Percentiles rank a stretch among this genome's conserved stretches.
These are phyloP conservation scores for Hyaloscypha variabilis DNA, from an alignment of 495 filamentous ascomycete species.

Conservation along the genomic window DNA sequence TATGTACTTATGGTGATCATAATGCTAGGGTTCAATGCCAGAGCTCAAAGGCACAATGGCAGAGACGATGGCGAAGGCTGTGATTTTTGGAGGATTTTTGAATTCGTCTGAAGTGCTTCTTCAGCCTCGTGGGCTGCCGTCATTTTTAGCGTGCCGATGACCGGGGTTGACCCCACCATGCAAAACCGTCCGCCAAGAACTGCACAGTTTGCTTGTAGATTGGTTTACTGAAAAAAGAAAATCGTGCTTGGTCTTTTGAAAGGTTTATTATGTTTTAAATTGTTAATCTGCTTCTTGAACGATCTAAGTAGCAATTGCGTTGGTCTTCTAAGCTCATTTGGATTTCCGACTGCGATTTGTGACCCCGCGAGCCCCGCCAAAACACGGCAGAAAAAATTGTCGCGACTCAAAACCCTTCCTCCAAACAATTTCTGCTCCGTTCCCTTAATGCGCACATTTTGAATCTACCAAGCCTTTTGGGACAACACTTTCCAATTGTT, in stretches of 20 bases:
- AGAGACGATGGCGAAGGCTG: not conserved
- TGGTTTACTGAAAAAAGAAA: too few relatives aligned
- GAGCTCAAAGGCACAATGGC: not conserved
- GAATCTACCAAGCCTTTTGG: too few relatives aligned
- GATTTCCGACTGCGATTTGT: not conserved
- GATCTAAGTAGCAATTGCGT: too few relatives aligned
- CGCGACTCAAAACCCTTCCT: not conserved
- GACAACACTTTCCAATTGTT: too few relatives aligned
- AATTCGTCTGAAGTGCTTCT: not conserved
- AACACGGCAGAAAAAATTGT: not conserved
- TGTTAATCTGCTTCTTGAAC: not conserved
- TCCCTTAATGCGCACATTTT: too few relatives aligned
- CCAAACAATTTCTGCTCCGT: not conserved
- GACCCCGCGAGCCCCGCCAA: too few relatives aligned
- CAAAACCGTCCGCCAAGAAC: not conserved
- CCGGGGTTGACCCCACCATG: not conserved
- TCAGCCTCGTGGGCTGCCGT: constrained; percentile 2
- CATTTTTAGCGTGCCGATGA: constrained; percentile 12
- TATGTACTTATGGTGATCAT: constrained; percentile 34
- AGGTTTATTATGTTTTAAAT: not conserved
- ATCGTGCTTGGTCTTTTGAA: too few relatives aligned
- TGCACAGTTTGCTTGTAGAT: not conserved
- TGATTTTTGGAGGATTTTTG: not conserved
- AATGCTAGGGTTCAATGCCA: not conserved
- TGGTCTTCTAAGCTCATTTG: not conserved